Evolutionary conservation across 345 rosid species (phyloP), one percentile per base, ranked within the genome.

Genomic region (Populus nigra): DNA sequence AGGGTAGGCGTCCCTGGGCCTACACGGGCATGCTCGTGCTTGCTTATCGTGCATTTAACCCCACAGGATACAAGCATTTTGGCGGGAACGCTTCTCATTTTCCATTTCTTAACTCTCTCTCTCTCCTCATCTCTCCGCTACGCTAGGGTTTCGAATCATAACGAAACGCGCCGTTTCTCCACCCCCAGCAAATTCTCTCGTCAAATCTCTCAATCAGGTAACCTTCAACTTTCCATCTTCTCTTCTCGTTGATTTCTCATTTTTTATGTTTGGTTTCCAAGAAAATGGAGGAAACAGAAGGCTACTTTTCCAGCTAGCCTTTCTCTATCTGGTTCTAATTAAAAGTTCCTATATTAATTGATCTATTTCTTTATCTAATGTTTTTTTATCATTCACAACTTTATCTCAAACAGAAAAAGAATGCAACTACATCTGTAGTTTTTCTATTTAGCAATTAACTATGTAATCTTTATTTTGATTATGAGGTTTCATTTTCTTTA

Each of bases 11-110:
- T 33, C 36, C 36, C 36, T 33, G 36, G 36, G 36, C 36, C 36
- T 33, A 33, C 36, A 33, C 0, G 36, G 36, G 36, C 36, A 33
- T 33, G 36, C 36, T 33, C 36, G 36, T 33, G 36, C 4, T 33
- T 4, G 36, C 36, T 39, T 39, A 39, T 8, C 8, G n/a, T 63
- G 62, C 31, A 73, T 68, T 16, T 63, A 8, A n/a, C 71, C 43
- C 1, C 79, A 66, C 33, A 15, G 13, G 70, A 75, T 75, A 41
- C 1, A 57, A 65, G 41, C 61, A 47, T 53, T 15, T 71, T 78
- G 85, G 85, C 85, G 72, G 85, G 82, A 83, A 82, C 22, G 68
- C 2, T 55, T 67, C 71, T 10, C 59, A 41, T 23, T 22, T 55
- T 59, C 29, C 13, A 16, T 39, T 31, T 17, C 47, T 55, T 31